These are phyloP conservation scores for Dryadomyces sulphureus DNA, from an alignment of 2,329 filamentous ascomycete species.

Conservation along the genomic window DNA sequence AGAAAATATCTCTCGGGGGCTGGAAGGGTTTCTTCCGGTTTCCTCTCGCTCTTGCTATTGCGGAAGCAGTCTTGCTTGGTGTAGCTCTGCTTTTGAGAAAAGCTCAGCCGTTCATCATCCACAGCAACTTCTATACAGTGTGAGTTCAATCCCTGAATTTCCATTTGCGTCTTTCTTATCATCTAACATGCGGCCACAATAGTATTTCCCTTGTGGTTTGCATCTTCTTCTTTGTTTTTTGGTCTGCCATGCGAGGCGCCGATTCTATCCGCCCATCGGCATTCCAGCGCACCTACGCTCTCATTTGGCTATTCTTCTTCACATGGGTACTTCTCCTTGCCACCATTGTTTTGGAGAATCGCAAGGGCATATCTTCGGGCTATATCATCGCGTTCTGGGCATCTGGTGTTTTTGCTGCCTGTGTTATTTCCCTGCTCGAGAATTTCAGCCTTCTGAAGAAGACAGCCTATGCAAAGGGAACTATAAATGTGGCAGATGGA, in stretches of 20 bases:
- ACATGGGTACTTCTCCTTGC: conserved; percentile 60
- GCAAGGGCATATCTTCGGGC: conserved; percentile 55
- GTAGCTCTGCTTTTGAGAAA: conserved; percentile 64
- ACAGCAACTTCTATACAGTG: conserved; percentile 75
- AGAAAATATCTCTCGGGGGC: conserved; percentile 54
- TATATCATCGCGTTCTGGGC: conserved; percentile 77
- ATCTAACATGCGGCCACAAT: background rate
- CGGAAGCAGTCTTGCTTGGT: conserved; percentile 54
- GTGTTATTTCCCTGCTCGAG: conserved; percentile 65
- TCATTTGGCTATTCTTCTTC: conserved; percentile 71
- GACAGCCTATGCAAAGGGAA: conserved; percentile 47
- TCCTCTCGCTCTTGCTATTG: conserved; percentile 56
- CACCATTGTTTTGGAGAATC: conserved; percentile 62
- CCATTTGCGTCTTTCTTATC: background rate
- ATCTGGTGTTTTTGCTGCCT: conserved; percentile 56
- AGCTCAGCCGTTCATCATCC: conserved; percentile 79
- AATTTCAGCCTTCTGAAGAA: conserved; percentile 64
- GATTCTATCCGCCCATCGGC: conserved; percentile 73
- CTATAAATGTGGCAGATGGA: conserved; percentile 17
- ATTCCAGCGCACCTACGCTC: conserved; percentile 64
- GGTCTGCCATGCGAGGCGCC: conserved; percentile 68
- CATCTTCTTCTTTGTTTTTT: conserved; percentile 65
- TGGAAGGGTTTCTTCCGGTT: conserved; percentile 75
- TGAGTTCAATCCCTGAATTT: conserved; percentile 18
- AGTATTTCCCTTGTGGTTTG: conserved; percentile 75